phyloP scores from a whole-genome alignment of 1,284 basidiomycete species.

The Stygiomarasmius scandens region DNA sequence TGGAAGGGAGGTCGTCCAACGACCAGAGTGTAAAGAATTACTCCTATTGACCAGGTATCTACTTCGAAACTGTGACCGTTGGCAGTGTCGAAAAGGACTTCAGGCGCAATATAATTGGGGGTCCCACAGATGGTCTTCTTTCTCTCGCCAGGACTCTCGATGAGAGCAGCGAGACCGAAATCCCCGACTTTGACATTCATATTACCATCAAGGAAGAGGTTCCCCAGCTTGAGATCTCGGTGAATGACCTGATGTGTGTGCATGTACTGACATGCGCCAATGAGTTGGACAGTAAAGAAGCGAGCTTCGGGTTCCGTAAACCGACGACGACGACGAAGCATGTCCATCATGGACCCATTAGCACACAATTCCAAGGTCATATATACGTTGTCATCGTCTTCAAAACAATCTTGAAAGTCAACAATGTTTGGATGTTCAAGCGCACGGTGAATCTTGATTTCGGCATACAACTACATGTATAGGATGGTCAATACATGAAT shows the following conservation, averaged over 20 bases:
- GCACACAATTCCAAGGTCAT: slow-evolving; percentile 95
- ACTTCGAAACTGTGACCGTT: slow-evolving; percentile 99
- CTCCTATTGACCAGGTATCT: slow-evolving; percentile 97
- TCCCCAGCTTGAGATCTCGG: slow-evolving; percentile 94
- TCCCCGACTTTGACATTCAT: slow-evolving; percentile 99
- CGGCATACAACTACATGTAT: slow-evolving; percentile 86
- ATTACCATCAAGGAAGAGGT: slow-evolving; percentile 88
- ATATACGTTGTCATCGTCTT: slow-evolving; percentile 95
- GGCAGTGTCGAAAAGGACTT: slow-evolving; percentile 94
- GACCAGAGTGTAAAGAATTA: slow-evolving; percentile 94
- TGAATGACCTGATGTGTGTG: slow-evolving; percentile 95
- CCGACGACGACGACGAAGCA: slow-evolving; percentile 85
- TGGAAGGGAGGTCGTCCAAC: slow-evolving; percentile 97
- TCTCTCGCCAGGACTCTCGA: slow-evolving; percentile 93
- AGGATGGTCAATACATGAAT: slow-evolving; percentile 3
- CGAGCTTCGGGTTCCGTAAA: slow-evolving; percentile 94
- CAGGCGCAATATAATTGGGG: slow-evolving; percentile 98
- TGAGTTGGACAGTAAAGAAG: slow-evolving; percentile 92
- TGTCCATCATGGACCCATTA: slow-evolving; percentile 88
- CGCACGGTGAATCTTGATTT: slow-evolving; percentile 97
- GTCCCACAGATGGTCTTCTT: slow-evolving; percentile 99
- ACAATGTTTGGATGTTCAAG: slow-evolving; percentile 94
- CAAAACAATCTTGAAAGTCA: slow-evolving; percentile 91
- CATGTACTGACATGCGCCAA: slow-evolving; percentile 97
- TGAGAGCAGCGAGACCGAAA: slow-evolving; percentile 95